Evolutionary conservation across 257 asterid genomes (phyloP), one percentile per base, ranked within the genome.

Genomic region (Sherardia arvensis): DNA sequence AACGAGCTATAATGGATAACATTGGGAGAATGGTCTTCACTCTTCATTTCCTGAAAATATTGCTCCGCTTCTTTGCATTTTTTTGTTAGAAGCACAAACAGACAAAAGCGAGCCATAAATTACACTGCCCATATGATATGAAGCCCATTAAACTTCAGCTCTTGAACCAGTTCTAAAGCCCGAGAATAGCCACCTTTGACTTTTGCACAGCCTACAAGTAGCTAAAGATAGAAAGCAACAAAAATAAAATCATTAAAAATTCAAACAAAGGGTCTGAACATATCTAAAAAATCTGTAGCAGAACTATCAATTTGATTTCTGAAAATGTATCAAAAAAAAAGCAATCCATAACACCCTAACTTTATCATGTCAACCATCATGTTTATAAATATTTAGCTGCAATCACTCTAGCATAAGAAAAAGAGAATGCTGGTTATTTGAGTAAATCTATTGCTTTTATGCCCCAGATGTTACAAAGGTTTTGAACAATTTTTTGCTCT

Each of bases 1-100:
- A 92, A 82, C 58, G 99, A 92, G 74, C 99, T 92, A 76, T 85
- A 89, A 74, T 92, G 99, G 75, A 89, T 89, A 66, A 77, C 86
- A 84, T 92, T 92, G 20, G 93, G 95, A 59, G 87, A 72, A 79
- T 80, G 86, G 20, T 96, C 97, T 74, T 89, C 96, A 62, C 79
- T 74, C 80, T 89, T 89, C 96, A 92, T 89, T 84, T 87, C 87
- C 62, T 80, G 66, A 59, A 92, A 92, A 79, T 87, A 89, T 54
- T 80, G 84, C 77, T 85, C 93, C 28, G 97, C 97, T 83, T 85
- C 99, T 71, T 82, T 81, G 69, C 84, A 74, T 65, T 74, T 80
- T n/a, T 65, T 76, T 76, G 64, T 87, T 90, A 61, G 97, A 85
- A 75, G 97, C 99, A 73, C 97, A 92, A 30, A 92, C 99, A 26